These are phyloP conservation scores for Physcomitrellopsis africana DNA, from an alignment of 225 moss, liverwort and hornwort species.

Conservation along the genomic window DNA sequence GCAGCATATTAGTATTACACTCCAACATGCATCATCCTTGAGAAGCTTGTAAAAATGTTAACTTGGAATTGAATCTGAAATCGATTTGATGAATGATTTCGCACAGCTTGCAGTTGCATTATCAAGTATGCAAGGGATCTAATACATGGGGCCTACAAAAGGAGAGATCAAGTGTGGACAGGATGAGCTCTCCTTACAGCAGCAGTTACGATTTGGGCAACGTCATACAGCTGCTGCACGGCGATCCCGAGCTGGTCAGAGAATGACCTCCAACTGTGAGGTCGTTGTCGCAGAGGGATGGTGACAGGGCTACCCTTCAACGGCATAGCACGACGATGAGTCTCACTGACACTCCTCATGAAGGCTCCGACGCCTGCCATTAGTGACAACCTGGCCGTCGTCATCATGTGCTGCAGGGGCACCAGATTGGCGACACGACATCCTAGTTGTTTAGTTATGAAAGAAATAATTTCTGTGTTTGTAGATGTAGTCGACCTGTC, in stretches of 20 bases:
- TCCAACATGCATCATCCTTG: not conserved
- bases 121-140: too few relatives aligned
- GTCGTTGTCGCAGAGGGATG: slow-evolving; percentile 28
- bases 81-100: too few relatives aligned
- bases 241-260: slow-evolving; percentile 29
- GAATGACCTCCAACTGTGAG: slow-evolving; percentile 29
- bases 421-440: slow-evolving; percentile 18
- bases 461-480: not conserved
- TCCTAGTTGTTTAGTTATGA: slow-evolving; percentile 11
- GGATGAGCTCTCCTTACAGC: not conserved
- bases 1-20: not conserved
- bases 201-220: slow-evolving; percentile 16
- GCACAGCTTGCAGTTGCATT: too few relatives aligned
- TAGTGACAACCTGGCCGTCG: slow-evolving; percentile 43
- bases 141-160: not conserved
- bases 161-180: slow-evolving; percentile 15
- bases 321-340: slow-evolving; percentile 28
- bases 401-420: slow-evolving; percentile 42
- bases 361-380: slow-evolving; percentile 14
- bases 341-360: slow-evolving; percentile 35
- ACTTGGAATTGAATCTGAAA: too few relatives aligned
- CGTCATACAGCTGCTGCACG: slow-evolving; percentile 30
- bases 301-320: slow-evolving; percentile 18
- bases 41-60: too few relatives aligned
- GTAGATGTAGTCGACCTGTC: slow-evolving; percentile 15